A percentile compares a stretch with the other conserved stretches of the same genome.
phyloP scores from a whole-genome alignment of 345 rosid species.

The Trapa bicornis region DNA sequence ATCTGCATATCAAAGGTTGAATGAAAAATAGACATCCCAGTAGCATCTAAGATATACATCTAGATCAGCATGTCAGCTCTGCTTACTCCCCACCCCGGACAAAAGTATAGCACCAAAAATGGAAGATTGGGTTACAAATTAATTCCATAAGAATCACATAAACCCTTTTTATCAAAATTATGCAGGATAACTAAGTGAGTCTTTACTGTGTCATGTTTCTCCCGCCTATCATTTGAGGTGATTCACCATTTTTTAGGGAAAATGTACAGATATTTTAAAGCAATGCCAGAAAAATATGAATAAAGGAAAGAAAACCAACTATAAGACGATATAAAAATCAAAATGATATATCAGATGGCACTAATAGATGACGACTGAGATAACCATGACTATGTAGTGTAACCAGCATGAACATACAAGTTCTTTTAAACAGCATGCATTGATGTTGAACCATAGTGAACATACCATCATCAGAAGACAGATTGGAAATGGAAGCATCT shows the following conservation, averaged over 20 bases:
- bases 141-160: neutral
- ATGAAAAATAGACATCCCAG: neutral
- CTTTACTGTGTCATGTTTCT: neutral
- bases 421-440: neutral
- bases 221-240: neutral
- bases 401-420: neutral
- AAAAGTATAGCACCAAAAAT: neutral
- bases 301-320: neutral
- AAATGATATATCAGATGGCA: neutral
- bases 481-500: slow-evolving; percentile 17
- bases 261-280: neutral
- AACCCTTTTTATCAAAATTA: neutral
- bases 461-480: slow-evolving; percentile 59
- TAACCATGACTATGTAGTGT: neutral
- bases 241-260: neutral
- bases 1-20: slow-evolving; percentile 27
- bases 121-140: neutral
- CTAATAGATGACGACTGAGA: neutral
- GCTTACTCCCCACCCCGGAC: neutral
- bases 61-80: neutral
- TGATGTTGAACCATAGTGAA: slow-evolving; percentile 1
- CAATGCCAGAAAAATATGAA: neutral
- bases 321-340: neutral
- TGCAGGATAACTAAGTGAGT: neutral
- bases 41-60: neutral